These are phyloP conservation scores for Vigna trinervia DNA, from an alignment of 306 rosid genomes.

Conservation along the genomic window DNA sequence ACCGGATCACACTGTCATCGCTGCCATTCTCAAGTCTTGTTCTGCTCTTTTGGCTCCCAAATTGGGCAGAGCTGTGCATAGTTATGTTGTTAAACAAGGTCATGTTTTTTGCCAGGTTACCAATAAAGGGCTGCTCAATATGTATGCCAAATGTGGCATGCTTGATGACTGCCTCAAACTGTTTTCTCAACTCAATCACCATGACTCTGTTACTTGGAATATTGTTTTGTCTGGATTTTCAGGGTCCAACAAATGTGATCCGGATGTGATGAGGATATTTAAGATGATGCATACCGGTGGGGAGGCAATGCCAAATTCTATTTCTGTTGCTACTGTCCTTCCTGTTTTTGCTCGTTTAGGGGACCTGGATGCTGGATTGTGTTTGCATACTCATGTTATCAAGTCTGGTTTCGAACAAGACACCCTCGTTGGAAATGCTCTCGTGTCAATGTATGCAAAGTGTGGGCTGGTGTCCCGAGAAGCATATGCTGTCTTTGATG, in stretches of 20 bases:
- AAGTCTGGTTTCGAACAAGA: slow-evolving; percentile 75
- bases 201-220: slow-evolving; percentile 86
- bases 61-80: slow-evolving; percentile 71
- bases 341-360: slow-evolving; percentile 75
- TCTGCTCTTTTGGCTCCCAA: slow-evolving; percentile 58
- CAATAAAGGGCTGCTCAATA: slow-evolving; percentile 78
- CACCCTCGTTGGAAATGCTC: slow-evolving; percentile 75
- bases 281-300: slow-evolving; percentile 62
- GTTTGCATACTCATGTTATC: slow-evolving; percentile 66
- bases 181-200: slow-evolving; percentile 59
- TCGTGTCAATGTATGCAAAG: slow-evolving; percentile 85
- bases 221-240: slow-evolving; percentile 80
- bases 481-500: slow-evolving; percentile 66
- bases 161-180: slow-evolving; percentile 65
- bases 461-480: slow-evolving; percentile 59
- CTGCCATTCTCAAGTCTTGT: slow-evolving; percentile 75
- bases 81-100: slow-evolving; percentile 72
- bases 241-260: slow-evolving; percentile 50
- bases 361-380: slow-evolving; percentile 58
- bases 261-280: slow-evolving; percentile 64
- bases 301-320: slow-evolving; percentile 67
- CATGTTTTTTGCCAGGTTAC: slow-evolving; percentile 64
- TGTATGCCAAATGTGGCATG: slow-evolving; percentile 81
- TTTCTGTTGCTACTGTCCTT: slow-evolving; percentile 72
- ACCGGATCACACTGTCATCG: slow-evolving; percentile 60